These are phyloP conservation scores for Akanthomyces dipterigenus DNA, from an alignment of 2,329 filamentous ascomycete genomes.

Conservation along the genomic window DNA sequence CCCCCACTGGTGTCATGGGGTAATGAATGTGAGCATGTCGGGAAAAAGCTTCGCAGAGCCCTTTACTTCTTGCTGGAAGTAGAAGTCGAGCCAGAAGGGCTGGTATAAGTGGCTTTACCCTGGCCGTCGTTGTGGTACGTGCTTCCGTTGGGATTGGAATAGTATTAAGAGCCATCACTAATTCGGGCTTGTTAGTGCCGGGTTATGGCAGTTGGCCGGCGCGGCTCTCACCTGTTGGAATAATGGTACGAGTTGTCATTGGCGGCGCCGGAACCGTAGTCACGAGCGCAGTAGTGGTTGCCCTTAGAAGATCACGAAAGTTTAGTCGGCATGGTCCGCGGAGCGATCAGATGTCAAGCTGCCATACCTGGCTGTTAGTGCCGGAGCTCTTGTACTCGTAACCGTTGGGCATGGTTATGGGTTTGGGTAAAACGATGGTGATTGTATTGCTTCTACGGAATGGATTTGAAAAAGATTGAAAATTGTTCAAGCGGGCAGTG, in stretches of 20 bases:
- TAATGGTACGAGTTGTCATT: constrained; percentile 61
- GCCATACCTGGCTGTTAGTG: constrained; percentile 54
- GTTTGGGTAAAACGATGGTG: too few relatives aligned
- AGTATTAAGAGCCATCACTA: constrained; percentile 65
- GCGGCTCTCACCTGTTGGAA: constrained; percentile 48
- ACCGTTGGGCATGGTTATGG: constrained; percentile 15
- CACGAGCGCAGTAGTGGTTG: constrained; percentile 60
- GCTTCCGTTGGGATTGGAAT: constrained; percentile 61
- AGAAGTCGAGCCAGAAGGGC: constrained; percentile 36
- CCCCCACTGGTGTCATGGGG: background rate
- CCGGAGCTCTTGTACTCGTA: constrained; percentile 45
- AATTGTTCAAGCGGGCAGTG: too few relatives aligned
- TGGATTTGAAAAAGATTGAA: too few relatives aligned
- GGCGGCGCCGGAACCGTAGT: constrained; percentile 50
- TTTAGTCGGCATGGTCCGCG: background rate
- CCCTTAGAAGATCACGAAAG: constrained; percentile 41
- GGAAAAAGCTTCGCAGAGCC: background rate
- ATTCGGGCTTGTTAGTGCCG: background rate
- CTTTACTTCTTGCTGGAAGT: constrained; percentile 22
- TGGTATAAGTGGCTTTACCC: constrained; percentile 54
- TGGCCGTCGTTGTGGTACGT: constrained; percentile 60
- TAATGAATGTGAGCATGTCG: background rate
- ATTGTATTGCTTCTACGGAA: too few relatives aligned
- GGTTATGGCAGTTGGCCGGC: background rate
- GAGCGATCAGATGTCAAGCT: constrained; percentile 30